Evolutionary conservation across 139 green algal species (phyloP), one percentile per base, ranked within the genome.

Genomic region (Microglena sp.): DNA sequence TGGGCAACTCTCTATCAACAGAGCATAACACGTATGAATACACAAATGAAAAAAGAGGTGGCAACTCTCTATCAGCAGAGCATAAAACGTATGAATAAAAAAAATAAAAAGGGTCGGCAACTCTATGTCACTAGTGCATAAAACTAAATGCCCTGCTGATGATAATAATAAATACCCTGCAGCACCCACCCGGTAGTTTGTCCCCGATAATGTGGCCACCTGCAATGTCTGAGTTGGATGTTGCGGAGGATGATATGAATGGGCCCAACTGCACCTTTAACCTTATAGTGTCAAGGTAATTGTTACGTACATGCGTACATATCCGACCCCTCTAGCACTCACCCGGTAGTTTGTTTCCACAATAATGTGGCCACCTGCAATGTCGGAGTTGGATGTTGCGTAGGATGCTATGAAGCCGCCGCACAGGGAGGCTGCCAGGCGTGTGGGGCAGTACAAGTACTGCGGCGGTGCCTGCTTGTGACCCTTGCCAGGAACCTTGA

Each of bases 321-420:
- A n/a, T n/a, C n/a, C n/a, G n/a, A n/a, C n/a, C n/a, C 40, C 6
- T 21, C 46, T n/a, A 8, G 22, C 46, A 40, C 73, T 26, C 63
- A 92, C 86, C 73, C 79, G 77, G 69, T 82, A 94, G 76, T 94
- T 95, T 43, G 87, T 91, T 60, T 95, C 89, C 27, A 93, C 87
- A 26, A 95, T 85, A 35, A 94, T 81, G 53, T 86, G 84, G 0
- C 67, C 75, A 6, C 63, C 60, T 15, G 66, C 60, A 29, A 75
- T 70, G 24, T 66, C 62, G 3, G 69, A 34, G 28, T 66, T 71
- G 5, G 32, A 45, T 0, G 24, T 53, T 3, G n/a, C n/a, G n/a
- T n/a, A n/a, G n/a, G n/a, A 46, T 36, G 45, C 59, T 35, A n/a
- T 56, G 62, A 57, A 50, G 11, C 64, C 46, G 2, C 72, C 77